phyloP scores from a whole-genome alignment of 2,329 filamentous ascomycete genomes.

The Scytalidium lignicola region DNA sequence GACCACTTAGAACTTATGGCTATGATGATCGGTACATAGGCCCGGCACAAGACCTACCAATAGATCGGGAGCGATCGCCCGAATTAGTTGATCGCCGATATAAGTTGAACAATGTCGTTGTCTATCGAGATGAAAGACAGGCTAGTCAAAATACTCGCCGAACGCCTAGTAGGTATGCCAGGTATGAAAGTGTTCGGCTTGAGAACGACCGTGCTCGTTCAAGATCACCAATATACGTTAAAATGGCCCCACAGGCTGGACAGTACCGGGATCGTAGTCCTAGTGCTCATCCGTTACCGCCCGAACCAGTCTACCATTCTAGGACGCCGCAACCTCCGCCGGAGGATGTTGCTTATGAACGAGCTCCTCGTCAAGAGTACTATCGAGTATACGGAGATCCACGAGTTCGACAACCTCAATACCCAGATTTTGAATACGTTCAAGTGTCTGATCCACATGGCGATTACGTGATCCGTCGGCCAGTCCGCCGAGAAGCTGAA shows the following conservation, averaged over 20 bases:
- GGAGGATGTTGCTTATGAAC: constrained; percentile 26
- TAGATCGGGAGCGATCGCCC: constrained; percentile 22
- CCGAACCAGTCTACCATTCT: constrained; percentile 26
- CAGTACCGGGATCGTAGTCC: constrained; percentile 30
- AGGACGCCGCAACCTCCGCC: constrained; percentile 16
- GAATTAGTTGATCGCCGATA: constrained; percentile 28
- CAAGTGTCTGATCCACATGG: constrained; percentile 39
- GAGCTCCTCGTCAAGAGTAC: constrained; percentile 28
- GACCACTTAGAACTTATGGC: constrained; percentile 15
- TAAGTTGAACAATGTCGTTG: constrained; percentile 22
- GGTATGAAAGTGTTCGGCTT: constrained; percentile 29
- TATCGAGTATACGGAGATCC: constrained; percentile 28
- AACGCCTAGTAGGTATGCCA: constrained; percentile 26
- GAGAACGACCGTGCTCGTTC: constrained; percentile 28
- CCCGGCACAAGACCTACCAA: constrained; percentile 10
- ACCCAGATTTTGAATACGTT: constrained; percentile 38
- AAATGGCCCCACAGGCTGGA: constrained; percentile 19
- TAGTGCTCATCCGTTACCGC: constrained; percentile 14
- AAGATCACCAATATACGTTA: constrained; percentile 30
- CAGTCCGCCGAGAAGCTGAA: constrained; percentile 30
- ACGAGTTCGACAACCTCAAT: constrained; percentile 23
- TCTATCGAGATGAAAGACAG: constrained; percentile 29
- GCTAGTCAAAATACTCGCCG: constrained; percentile 20
- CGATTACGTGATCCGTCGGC: constrained; percentile 41
- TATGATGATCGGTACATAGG: constrained; percentile 21